A percentile compares a stretch with the other conserved stretches of the same genome.
Conservation (phyloP, 1,139 yeast species). For the Candida freyschussii region DNA sequence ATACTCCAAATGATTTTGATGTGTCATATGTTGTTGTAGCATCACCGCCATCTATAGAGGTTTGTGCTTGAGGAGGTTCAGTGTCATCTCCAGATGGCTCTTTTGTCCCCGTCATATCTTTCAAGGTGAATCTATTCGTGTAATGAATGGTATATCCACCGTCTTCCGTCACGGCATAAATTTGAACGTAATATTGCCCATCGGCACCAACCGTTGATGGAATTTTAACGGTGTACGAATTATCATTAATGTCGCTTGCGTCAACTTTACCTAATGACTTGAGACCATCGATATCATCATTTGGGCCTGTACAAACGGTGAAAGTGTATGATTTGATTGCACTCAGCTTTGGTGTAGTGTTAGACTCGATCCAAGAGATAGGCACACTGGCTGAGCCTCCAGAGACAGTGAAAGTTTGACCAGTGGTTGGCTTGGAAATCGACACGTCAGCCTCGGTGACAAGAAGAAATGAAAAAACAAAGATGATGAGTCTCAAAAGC, state of each 20-base stretch:
- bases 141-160: slow-evolving; percentile 62
- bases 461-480: slow-evolving; percentile 10
- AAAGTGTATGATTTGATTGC: slow-evolving; percentile 46
- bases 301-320: slow-evolving; percentile 65
- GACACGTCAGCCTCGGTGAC: slow-evolving; percentile 46
- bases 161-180: slow-evolving; percentile 38
- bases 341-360: slow-evolving; percentile 40
- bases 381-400: slow-evolving; percentile 44
- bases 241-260: slow-evolving; percentile 26
- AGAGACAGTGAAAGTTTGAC: slow-evolving; percentile 43
- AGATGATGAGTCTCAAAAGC: slow-evolving; percentile 4
- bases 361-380: slow-evolving; percentile 60
- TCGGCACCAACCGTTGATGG: slow-evolving; percentile 39
- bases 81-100: slow-evolving; percentile 36
- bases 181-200: slow-evolving; percentile 70
- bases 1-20: slow-evolving; percentile 35
- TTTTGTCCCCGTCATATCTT: slow-evolving; percentile 64
- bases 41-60: slow-evolving; percentile 27
- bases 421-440: slow-evolving; percentile 46
- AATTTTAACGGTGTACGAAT: slow-evolving; percentile 35
- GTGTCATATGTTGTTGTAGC: slow-evolving; percentile 21
- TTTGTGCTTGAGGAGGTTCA: slow-evolving; percentile 41
- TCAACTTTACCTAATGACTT: slow-evolving; percentile 28
- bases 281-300: slow-evolving; percentile 43
- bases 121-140: slow-evolving; percentile 57